Conservation (phyloP, 805 yeast species). For the Saccharomycopsis javanensis region DNA sequence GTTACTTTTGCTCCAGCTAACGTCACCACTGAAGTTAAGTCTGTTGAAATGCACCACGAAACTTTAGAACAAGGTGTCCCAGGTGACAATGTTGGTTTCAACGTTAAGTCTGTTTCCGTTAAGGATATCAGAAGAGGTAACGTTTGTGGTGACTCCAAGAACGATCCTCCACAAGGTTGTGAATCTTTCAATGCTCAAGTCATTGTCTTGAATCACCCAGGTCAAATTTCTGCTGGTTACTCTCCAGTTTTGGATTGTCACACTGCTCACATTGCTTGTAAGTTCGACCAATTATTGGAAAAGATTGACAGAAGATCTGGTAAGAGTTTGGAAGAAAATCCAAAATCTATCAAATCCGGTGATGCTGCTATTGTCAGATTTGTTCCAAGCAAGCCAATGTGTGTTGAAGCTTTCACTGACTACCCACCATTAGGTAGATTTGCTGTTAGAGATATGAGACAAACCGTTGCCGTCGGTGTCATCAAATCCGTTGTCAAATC, state of each 20-base stretch:
- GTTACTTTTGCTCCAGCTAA: slow-evolving; percentile 86
- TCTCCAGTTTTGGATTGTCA: slow-evolving; percentile 85
- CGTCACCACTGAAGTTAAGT: slow-evolving; percentile 83
- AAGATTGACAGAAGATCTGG: slow-evolving; percentile 92
- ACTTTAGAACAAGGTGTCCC: slow-evolving; percentile 70
- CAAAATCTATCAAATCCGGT: slow-evolving; percentile 92
- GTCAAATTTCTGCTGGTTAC: slow-evolving; percentile 87
- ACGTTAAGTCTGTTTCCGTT: slow-evolving; percentile 83
- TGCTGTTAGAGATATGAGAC: slow-evolving; percentile 99
- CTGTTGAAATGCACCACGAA: slow-evolving; percentile 85
- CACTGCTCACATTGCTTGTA: slow-evolving; percentile 91
- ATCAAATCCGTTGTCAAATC: slow-evolving; percentile 90
- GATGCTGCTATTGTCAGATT: slow-evolving; percentile 91
- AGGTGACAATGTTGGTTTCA: slow-evolving; percentile 89
- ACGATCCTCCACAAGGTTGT: slow-evolving; percentile 76
- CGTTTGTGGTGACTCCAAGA: slow-evolving; percentile 85
- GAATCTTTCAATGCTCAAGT: slow-evolving; percentile 81
- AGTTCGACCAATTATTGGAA: slow-evolving; percentile 66
- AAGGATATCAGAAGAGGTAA: slow-evolving; percentile 89
- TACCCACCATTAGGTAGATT: slow-evolving; percentile 97
- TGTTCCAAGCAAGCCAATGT: slow-evolving; percentile 84
- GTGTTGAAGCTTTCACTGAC: slow-evolving; percentile 89
- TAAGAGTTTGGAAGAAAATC: slow-evolving; percentile 79
- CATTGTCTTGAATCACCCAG: slow-evolving; percentile 83
- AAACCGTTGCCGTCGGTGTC: slow-evolving; percentile 99